Evolutionary conservation across 1,284 basidiomycete genomes (phyloP), one percentile per base, ranked within the genome.

Genomic region (Tetrapyrgos nigripes): DNA sequence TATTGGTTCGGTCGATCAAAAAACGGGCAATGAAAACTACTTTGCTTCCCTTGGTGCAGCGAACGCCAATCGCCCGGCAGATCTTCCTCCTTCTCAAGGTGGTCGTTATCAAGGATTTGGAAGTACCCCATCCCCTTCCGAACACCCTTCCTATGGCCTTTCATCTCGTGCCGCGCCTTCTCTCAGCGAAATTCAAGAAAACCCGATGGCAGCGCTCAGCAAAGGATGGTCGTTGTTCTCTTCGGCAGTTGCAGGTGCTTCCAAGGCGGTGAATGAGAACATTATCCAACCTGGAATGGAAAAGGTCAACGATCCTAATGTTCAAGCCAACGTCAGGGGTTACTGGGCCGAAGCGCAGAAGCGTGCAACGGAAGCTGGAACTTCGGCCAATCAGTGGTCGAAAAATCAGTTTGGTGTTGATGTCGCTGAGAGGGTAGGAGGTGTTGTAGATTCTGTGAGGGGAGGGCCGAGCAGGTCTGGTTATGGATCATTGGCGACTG

Each of bases 221-320:
- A 94, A 94, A 74, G 92, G 93, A 48, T 95, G 93, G 93, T 91
- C 91, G 17, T 74, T 94, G 44, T 86, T 95, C 65, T 88, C 90
- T 40, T 82, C 89, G 1, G 92, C 85, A 23, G 85, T 95, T 19
- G 83, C 76, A 1, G 90, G 88, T 50, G 92, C 92, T 19, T 82
- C 87, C 5, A 85, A 85, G 65, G 87, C 73, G n/a, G 89, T 95
- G 33, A 82, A 83, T 58, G 90, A 93, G 72, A 90, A 83, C 68
- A 85, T 94, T 29, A 88, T 94, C 53, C 91, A 93, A 68, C 92
- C 92, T n/a, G 87, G 89, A 21, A 75, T 92, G 68, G 90, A 91
- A 70, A 85, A 82, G 61, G 89, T 88, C 33, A 82, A 78, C 60
- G 93, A 95, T 70, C 93, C 93, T 10, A 80, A 77, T 52, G 83